These are phyloP conservation scores for Ceratonia siliqua DNA, from an alignment of 306 rosid genomes.

Conservation along the genomic window DNA sequence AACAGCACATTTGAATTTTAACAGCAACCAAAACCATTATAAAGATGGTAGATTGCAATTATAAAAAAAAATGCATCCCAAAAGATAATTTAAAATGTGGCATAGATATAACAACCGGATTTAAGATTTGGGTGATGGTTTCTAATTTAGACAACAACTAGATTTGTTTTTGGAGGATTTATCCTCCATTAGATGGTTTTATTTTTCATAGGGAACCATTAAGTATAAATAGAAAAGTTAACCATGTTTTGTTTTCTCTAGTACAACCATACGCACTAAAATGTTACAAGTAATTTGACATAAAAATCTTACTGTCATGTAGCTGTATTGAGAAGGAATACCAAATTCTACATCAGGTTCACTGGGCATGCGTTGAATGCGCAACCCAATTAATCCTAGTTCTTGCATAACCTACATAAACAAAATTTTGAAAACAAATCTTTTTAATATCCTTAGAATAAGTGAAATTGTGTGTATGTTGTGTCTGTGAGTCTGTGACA, in stretches of 20 bases:
- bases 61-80: background rate
- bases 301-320: conserved; percentile 76
- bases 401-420: conserved; percentile 91
- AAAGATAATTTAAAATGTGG: background rate
- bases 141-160: background rate
- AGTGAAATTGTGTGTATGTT: background rate
- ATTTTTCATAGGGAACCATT: background rate
- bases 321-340: conserved; percentile 85
- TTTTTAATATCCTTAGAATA: background rate
- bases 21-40: background rate
- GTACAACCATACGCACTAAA: conserved; percentile 9
- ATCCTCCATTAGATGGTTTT: background rate
- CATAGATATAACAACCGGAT: conserved; percentile 7
- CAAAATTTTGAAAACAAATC: conserved; percentile 6
- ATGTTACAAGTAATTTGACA: conserved; percentile 20
- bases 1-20: background rate
- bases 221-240: background rate
- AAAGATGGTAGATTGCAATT: background rate
- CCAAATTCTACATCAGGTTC: conserved; percentile 89
- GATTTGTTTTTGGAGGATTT: background rate
- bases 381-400: conserved; percentile 83
- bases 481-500: background rate
- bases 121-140: background rate
- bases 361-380: conserved; percentile 96
- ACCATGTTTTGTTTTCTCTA: background rate